Conservation (phyloP, 306 rosid species). For the Sechiopsis laciniata region DNA sequence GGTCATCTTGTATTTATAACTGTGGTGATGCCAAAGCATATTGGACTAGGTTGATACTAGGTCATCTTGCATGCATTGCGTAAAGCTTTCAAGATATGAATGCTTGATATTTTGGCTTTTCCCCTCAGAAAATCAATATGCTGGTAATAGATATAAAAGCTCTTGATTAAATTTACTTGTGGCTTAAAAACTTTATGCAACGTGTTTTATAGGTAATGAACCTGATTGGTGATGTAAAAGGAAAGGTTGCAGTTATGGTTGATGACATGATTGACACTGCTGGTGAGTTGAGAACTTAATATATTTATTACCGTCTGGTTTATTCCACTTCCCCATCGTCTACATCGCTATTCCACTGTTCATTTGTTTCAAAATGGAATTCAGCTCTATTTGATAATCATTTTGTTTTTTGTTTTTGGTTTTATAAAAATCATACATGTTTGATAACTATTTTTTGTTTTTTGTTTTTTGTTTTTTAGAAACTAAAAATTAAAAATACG, state of each 20-base stretch:
- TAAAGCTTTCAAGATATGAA: not conserved
- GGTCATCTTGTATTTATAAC: not conserved
- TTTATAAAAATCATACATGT: too few species aligned
- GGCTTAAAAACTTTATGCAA: slow-evolving; percentile 4
- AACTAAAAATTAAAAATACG: too few species aligned
- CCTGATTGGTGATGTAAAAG: slow-evolving; percentile 91
- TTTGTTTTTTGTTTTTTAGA: too few species aligned
- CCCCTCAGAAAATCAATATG: not conserved
- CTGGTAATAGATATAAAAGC: not conserved
- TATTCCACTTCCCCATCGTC: slow-evolving; percentile 1
- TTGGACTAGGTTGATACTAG: not conserved
- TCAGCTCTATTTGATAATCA: too few species aligned
- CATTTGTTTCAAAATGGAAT: not conserved
- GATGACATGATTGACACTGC: slow-evolving; percentile 99
- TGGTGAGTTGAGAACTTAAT: slow-evolving; percentile 37
- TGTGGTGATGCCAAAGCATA: not conserved
- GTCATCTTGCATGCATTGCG: not conserved
- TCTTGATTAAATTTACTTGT: not conserved
- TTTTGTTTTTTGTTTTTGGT: too few species aligned
- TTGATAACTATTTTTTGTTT: too few species aligned
- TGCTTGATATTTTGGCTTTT: not conserved
- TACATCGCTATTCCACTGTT: not conserved
- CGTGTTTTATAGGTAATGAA: slow-evolving; percentile 70
- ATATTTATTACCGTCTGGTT: not conserved
- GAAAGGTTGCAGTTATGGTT: slow-evolving; percentile 97